Percentiles rank a stretch among this genome's conserved stretches.
These are phyloP conservation scores for Antrodiella citrinella DNA, from an alignment of 768 basidiomycete species.

Conservation along the genomic window DNA sequence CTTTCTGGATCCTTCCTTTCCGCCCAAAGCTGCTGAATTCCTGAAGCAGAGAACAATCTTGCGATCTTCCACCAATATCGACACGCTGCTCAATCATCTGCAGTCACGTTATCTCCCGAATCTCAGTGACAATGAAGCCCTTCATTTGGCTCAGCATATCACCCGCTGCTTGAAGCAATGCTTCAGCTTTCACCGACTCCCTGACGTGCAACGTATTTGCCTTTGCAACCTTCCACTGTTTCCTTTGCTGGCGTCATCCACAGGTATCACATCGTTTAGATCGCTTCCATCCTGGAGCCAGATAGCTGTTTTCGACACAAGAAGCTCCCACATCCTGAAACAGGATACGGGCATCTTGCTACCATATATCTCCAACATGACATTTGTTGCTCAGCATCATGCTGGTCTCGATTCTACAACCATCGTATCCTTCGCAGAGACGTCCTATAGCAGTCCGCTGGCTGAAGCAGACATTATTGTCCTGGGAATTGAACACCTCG, in stretches of 20 bases:
- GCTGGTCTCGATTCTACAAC: not conserved
- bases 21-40: not conserved
- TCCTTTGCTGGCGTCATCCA: not conserved
- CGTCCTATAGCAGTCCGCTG: not conserved
- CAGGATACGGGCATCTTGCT: not conserved
- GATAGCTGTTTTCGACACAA: not conserved
- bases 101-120: not conserved
- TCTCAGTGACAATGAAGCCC: not conserved
- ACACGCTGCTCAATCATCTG: not conserved
- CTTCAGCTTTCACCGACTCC: too few species aligned
- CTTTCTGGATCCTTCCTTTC: not conserved
- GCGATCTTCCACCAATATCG: not conserved
- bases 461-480: not conserved
- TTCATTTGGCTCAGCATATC: not conserved
- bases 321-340: not conserved
- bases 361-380: not conserved
- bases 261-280: not conserved
- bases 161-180: not conserved
- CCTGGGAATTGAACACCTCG: not conserved
- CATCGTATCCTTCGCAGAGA: not conserved
- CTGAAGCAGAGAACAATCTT: not conserved
- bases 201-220: not conserved
- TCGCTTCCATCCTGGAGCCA: not conserved
- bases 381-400: not conserved
- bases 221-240: conserved; percentile 4